A percentile compares a stretch with the other conserved stretches of the same genome.
These are phyloP conservation scores for Trichoderma cornu-damae DNA, from an alignment of 2,329 filamentous ascomycete species.

Conservation along the genomic window DNA sequence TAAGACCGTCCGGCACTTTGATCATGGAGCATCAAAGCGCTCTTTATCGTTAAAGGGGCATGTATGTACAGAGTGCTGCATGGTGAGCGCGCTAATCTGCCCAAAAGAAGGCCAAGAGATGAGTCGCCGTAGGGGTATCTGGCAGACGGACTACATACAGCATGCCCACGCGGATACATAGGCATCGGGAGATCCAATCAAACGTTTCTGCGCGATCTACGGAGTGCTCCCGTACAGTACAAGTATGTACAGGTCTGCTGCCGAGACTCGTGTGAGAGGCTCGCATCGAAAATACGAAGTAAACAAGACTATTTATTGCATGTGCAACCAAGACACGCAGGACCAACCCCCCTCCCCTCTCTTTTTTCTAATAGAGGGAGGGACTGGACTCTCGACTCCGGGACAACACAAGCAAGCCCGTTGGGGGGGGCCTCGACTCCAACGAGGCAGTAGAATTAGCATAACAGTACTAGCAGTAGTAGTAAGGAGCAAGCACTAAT, in stretches of 20 bases:
- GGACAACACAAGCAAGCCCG: background rate
- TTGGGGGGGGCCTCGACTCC: background rate
- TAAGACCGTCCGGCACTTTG: no score
- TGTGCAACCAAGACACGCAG: background rate
- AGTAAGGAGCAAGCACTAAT: no score
- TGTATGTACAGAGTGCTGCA: background rate
- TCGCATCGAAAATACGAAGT: constrained; percentile 2
- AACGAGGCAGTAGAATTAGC: no score
- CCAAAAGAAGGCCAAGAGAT: background rate
- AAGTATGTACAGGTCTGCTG: background rate
- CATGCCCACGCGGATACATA: background rate
- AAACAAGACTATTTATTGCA: background rate
- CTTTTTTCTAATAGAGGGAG: no score
- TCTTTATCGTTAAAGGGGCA: no score
- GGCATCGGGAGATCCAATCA: background rate
- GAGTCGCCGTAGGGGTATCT: background rate
- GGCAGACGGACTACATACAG: background rate
- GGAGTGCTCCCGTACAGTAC: no score
- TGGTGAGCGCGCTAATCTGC: background rate
- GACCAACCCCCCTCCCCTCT: background rate
- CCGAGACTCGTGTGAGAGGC: background rate
- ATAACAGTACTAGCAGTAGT: no score
- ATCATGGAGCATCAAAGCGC: no score
- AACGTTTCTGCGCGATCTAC: background rate
- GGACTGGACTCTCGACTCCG: background rate